Percentiles rank a stretch among this genome's conserved stretches.
These are phyloP conservation scores for Diaporthe humulicola DNA, from an alignment of 2,329 filamentous ascomycete species.

Conservation along the genomic window DNA sequence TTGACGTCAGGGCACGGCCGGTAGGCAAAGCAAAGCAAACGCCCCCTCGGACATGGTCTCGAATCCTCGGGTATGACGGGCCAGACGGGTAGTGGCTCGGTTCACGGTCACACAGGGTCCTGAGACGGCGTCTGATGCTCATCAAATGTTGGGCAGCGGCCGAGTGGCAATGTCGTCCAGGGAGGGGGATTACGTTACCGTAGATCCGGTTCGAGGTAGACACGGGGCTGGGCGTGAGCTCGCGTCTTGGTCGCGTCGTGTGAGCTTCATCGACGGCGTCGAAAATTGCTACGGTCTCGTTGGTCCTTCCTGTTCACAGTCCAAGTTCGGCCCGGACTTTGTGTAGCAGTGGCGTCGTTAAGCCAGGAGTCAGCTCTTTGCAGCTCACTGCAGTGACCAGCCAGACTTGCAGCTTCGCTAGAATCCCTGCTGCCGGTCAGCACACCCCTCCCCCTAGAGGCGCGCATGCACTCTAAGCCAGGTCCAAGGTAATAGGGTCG, in stretches of 20 bases:
- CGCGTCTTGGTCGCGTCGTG: slow-evolving; percentile 30
- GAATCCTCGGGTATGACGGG: slow-evolving; percentile 5
- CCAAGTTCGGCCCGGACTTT: slow-evolving; percentile 24
- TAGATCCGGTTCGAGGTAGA: slow-evolving; percentile 7
- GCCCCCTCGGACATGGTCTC: slow-evolving; percentile 10
- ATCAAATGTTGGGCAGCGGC: slow-evolving; percentile 18
- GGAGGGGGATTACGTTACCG: background rate
- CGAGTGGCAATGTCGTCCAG: slow-evolving; percentile 7
- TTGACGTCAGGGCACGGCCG: slow-evolving; percentile 27
- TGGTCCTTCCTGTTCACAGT: background rate
- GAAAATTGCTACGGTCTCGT: slow-evolving; percentile 5
- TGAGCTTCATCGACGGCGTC: background rate
- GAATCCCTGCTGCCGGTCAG: slow-evolving; percentile 33
- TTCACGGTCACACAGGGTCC: slow-evolving; percentile 23
- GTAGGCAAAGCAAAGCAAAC: slow-evolving; percentile 24
- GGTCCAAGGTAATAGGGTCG: slow-evolving; percentile 24
- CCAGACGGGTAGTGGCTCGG: slow-evolving; percentile 19
- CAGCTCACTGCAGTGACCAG: background rate
- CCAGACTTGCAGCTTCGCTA: background rate
- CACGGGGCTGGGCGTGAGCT: slow-evolving; percentile 25
- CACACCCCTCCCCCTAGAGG: background rate
- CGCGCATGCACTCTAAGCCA: slow-evolving; percentile 30
- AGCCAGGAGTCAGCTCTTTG: slow-evolving; percentile 24
- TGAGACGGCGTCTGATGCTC: slow-evolving; percentile 31
- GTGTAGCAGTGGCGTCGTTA: slow-evolving; percentile 20